These are phyloP conservation scores for Yamadazyma diddensiae DNA, from an alignment of 1,139 yeast species.

Conservation along the genomic window DNA sequence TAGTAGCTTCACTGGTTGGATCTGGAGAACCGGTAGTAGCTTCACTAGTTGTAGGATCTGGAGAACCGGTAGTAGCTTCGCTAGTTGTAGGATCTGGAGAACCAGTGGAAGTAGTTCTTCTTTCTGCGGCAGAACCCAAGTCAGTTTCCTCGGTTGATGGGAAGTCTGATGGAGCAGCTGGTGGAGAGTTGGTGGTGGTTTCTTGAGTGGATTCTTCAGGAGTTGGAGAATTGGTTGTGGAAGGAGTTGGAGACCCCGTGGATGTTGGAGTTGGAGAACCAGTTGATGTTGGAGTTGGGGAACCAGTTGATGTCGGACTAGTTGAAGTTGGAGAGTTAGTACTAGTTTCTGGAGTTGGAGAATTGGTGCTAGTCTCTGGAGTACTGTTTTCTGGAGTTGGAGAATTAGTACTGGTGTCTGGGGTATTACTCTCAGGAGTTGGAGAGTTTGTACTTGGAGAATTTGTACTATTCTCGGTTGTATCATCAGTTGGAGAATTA, in stretches of 20 bases:
- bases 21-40: background rate
- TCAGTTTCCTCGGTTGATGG: background rate
- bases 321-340: background rate
- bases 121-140: background rate
- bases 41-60: slow-evolving; percentile 1
- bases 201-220: background rate
- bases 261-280: background rate
- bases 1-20: background rate
- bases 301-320: background rate
- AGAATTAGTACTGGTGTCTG: slow-evolving; percentile 1
- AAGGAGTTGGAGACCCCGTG: background rate
- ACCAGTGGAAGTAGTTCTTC: background rate
- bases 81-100: background rate
- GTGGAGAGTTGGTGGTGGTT: background rate
- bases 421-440: background rate
- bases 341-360: background rate
- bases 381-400: background rate
- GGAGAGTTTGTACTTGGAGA: too few relatives aligned
- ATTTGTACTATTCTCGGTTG: too few relatives aligned
- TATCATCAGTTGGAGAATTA: background rate
- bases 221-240: background rate
- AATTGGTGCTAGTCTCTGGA: background rate
- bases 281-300: background rate
- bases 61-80: background rate
- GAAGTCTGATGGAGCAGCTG: background rate